phyloP scores from a whole-genome alignment of 805 yeast genomes.

The Candida alai region DNA sequence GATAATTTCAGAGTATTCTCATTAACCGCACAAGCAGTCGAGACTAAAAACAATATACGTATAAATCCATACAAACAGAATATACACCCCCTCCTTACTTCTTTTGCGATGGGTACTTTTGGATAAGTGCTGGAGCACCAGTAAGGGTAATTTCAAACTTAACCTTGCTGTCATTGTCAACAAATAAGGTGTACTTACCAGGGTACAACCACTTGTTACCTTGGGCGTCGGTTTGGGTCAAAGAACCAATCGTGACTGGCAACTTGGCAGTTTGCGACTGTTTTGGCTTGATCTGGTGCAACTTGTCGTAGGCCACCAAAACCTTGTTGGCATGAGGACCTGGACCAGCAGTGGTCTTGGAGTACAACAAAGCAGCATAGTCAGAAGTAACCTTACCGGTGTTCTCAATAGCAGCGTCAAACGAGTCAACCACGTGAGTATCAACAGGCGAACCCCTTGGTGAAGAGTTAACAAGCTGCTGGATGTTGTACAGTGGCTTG shows the following conservation, averaged over 20 bases:
- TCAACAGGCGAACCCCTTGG: slow-evolving; percentile 2
- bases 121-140: slow-evolving; percentile 4
- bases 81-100: not conserved
- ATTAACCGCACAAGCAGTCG: too few relatives aligned
- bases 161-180: slow-evolving; percentile 5
- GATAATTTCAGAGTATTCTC: too few relatives aligned
- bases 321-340: slow-evolving; percentile 7
- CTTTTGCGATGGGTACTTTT: slow-evolving; percentile 6
- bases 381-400: slow-evolving; percentile 7
- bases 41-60: too few relatives aligned
- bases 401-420: slow-evolving; percentile 3
- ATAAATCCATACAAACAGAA: too few relatives aligned
- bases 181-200: slow-evolving; percentile 7
- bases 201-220: slow-evolving; percentile 7
- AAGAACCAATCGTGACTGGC: slow-evolving; percentile 6
- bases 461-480: slow-evolving; percentile 1
- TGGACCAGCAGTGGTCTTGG: slow-evolving; percentile 5
- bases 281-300: slow-evolving; percentile 4
- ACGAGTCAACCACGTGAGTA: slow-evolving; percentile 1
- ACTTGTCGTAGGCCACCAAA: slow-evolving; percentile 4
- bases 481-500: slow-evolving; percentile 3
- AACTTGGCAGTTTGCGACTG: slow-evolving; percentile 4
- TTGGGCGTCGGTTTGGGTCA: slow-evolving; percentile 3
- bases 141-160: slow-evolving; percentile 5
- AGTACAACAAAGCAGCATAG: slow-evolving; percentile 6